Evolutionary conservation across 305 asterid species (phyloP).

Genomic region (Fraxinus albicans): DNA sequence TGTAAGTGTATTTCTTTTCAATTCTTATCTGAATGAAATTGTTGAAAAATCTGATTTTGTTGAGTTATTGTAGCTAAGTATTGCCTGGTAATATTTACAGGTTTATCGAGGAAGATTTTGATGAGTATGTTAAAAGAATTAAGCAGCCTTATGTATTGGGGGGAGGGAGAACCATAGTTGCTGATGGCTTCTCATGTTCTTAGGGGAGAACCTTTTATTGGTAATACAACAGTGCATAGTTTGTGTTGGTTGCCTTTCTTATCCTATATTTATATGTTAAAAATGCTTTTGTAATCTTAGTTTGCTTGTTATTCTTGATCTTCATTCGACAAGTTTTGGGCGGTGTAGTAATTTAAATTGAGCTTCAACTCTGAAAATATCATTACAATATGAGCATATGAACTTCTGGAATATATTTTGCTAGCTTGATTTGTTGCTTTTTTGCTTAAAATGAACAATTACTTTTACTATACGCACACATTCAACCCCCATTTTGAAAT

Average conservation of each 20-base stretch:
- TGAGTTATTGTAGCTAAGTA: neutral
- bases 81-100: conserved; percentile 27
- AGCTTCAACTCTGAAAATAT: neutral
- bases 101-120: conserved; percentile 81
- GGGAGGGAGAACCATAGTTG: conserved; percentile 95
- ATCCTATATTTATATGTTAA: neutral
- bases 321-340: neutral
- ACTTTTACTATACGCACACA: too few relatives aligned
- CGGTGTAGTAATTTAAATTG: neutral
- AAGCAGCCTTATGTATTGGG: conserved; percentile 63
- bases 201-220: conserved; percentile 40
- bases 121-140: conserved; percentile 60
- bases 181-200: conserved; percentile 85
- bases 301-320: neutral
- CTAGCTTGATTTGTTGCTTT: too few relatives aligned
- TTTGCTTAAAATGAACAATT: too few relatives aligned
- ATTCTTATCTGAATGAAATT: neutral
- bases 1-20: conserved; percentile 32
- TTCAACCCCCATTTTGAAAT: too few relatives aligned
- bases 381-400: neutral
- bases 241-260: neutral
- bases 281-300: neutral
- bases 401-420: neutral
- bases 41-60: neutral
- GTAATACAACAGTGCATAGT: neutral